phyloP scores from a whole-genome alignment of 2,329 filamentous ascomycete genomes.

The Uncinocarpus reesii region DNA sequence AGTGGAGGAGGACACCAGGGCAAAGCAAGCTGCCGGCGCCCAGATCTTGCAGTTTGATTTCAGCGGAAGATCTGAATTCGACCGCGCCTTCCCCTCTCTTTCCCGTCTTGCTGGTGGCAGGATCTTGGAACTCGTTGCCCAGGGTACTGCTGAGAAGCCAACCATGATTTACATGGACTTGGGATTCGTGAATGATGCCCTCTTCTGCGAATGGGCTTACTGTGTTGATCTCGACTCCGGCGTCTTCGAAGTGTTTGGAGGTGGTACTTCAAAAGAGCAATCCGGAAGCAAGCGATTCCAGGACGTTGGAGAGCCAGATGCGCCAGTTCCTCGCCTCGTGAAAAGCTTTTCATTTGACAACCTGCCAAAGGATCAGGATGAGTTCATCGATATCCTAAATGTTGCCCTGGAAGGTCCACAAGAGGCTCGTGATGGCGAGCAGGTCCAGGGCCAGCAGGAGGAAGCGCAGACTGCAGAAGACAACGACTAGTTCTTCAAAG shows the following conservation, averaged over 20 bases:
- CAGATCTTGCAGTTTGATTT: neutral
- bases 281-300: conserved; percentile 13
- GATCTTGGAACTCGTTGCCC: conserved; percentile 17
- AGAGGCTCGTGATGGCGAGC: neutral
- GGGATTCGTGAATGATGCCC: conserved; percentile 19
- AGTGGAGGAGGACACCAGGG: neutral
- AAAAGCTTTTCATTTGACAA: conserved; percentile 5
- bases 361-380: neutral
- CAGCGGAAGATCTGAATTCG: neutral
- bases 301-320: conserved; percentile 12
- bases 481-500: neutral
- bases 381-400: neutral
- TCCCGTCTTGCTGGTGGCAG: conserved; percentile 16
- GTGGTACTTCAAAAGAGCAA: conserved; percentile 4
- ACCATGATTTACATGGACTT: conserved; percentile 15
- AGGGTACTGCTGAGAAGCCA: conserved; percentile 14
- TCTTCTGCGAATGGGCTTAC: conserved; percentile 23
- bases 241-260: conserved; percentile 16
- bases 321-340: conserved; percentile 15
- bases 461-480: neutral
- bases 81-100: conserved; percentile 15
- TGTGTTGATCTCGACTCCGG: conserved; percentile 22
- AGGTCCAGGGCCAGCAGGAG: neutral
- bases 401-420: neutral
- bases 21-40: neutral